Evolutionary conservation across 2,329 filamentous ascomycete species (phyloP).

Genomic region (Fusarium drepaniforme): DNA sequence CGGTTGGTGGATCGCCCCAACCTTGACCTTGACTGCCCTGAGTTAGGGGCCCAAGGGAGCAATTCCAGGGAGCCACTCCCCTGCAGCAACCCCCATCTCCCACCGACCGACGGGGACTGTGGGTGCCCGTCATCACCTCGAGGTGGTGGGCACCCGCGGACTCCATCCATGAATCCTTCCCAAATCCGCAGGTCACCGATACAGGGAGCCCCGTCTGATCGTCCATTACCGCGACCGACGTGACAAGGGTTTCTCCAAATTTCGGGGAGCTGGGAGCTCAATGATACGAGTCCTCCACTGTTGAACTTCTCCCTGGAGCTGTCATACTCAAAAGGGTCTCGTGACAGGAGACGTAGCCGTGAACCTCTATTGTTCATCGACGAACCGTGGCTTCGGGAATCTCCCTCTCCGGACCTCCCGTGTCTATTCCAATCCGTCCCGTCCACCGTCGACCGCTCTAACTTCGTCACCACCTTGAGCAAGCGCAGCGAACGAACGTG

Average conservation of each 20-base stretch:
- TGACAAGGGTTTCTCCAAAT: constrained; percentile 39
- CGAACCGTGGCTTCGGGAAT: background rate
- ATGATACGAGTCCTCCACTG: constrained; percentile 8
- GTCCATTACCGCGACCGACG: constrained; percentile 31
- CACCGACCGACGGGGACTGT: background rate
- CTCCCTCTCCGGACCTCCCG: background rate
- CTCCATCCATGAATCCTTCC: constrained; percentile 18
- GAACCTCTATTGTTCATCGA: constrained; percentile 2
- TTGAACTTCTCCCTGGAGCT: background rate
- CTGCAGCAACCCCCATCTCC: constrained; percentile 20
- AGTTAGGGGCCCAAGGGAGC: constrained; percentile 15
- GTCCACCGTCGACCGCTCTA: constrained; percentile 14
- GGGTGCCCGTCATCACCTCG: constrained; percentile 3
- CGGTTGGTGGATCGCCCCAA: background rate
- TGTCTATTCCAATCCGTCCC: background rate
- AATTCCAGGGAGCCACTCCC: constrained; percentile 22
- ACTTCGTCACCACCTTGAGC: constrained; percentile 29
- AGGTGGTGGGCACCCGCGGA: background rate
- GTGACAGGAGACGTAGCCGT: constrained; percentile 12
- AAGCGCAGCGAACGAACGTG: constrained; percentile 26
- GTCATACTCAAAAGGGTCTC: constrained; percentile 11
- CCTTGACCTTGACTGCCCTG: background rate
- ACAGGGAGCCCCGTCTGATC: constrained; percentile 27
- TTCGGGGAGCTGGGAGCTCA: constrained; percentile 16
- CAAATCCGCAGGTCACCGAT: constrained; percentile 23